phyloP scores from a whole-genome alignment of 352 stramenopile species.

The Phytophthora aleatoria region DNA sequence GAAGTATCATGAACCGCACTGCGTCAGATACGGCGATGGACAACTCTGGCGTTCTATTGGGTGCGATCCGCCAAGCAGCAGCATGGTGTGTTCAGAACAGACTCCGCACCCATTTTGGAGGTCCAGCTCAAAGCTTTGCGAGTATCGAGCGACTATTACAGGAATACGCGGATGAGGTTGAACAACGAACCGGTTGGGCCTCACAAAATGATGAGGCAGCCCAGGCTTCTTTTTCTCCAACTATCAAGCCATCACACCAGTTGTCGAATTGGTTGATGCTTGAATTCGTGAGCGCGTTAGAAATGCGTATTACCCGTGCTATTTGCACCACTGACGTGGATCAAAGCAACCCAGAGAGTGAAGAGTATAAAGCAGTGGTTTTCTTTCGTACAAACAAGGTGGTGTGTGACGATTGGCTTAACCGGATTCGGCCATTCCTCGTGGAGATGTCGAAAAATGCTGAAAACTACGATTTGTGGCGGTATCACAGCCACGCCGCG shows the following conservation, averaged over 20 bases:
- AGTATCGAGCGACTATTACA: constrained; percentile 73
- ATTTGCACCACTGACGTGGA: constrained; percentile 23
- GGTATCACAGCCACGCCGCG: constrained; percentile 54
- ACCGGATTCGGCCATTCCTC: constrained; percentile 59
- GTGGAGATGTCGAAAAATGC: constrained; percentile 44
- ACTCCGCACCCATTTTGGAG: constrained; percentile 77
- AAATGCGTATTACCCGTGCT: constrained; percentile 50
- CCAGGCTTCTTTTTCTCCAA: not conserved
- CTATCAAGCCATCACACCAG: constrained; percentile 1
- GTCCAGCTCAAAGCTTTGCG: constrained; percentile 75
- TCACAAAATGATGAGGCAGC: constrained; percentile 5
- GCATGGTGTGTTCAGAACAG: constrained; percentile 75
- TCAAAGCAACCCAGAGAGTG: constrained; percentile 43
- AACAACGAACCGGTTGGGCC: constrained; percentile 6
- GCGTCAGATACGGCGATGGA: not conserved
- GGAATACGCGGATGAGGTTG: constrained; percentile 28
- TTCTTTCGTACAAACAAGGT: constrained; percentile 73
- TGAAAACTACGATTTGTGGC: constrained; percentile 34
- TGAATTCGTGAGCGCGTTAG: constrained; percentile 61
- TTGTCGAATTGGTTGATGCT: constrained; percentile 49
- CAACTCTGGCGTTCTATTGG: constrained; percentile 34
- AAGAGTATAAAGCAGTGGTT: constrained; percentile 43
- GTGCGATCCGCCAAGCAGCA: constrained; percentile 54
- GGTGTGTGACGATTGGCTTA: constrained; percentile 78
- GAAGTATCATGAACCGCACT: constrained; percentile 24